phyloP scores from a whole-genome alignment of 345 rosid species.

The Sonneratia caseolaris region DNA sequence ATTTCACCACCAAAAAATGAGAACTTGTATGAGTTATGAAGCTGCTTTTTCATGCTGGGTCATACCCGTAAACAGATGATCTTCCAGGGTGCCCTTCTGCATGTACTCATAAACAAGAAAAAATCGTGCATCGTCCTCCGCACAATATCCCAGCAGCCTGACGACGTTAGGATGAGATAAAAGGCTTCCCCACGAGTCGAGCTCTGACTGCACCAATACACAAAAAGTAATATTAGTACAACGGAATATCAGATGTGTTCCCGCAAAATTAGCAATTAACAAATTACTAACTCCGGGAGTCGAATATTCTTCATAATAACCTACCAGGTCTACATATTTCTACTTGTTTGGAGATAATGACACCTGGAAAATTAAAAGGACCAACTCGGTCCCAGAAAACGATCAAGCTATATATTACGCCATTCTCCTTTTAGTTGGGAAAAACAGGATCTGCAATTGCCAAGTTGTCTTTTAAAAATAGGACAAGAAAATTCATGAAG shows the following conservation, averaged over 20 bases:
- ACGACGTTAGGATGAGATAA: constrained; percentile 15
- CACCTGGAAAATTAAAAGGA: too few relatives aligned
- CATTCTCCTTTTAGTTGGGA: too few relatives aligned
- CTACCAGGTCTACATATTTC: too few relatives aligned
- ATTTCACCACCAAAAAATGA: not conserved
- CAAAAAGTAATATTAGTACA: too few relatives aligned
- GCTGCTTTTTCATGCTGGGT: not conserved
- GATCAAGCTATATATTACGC: too few relatives aligned
- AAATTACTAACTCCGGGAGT: not conserved
- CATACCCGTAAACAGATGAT: constrained; percentile 15
- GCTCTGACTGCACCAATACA: constrained; percentile 7
- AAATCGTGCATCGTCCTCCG: constrained; percentile 5
- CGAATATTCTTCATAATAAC: too few relatives aligned
- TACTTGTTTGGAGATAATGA: too few relatives aligned
- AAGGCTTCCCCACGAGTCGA: not conserved
- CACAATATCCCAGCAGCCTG: constrained; percentile 16
- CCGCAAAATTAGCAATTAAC: not conserved
- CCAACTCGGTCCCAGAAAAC: too few relatives aligned
- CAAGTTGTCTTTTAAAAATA: too few relatives aligned
- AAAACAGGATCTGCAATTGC: too few relatives aligned
- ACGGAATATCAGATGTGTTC: not conserved
- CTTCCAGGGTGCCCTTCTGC: constrained; percentile 13
- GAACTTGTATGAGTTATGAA: not conserved
- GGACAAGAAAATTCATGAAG: too few relatives aligned
- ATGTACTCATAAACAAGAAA: constrained; percentile 15